A percentile compares a stretch with the other conserved stretches of the same genome.
Evolutionary conservation across 805 yeast species (phyloP).

Genomic region (Hanseniaspora singularis): DNA sequence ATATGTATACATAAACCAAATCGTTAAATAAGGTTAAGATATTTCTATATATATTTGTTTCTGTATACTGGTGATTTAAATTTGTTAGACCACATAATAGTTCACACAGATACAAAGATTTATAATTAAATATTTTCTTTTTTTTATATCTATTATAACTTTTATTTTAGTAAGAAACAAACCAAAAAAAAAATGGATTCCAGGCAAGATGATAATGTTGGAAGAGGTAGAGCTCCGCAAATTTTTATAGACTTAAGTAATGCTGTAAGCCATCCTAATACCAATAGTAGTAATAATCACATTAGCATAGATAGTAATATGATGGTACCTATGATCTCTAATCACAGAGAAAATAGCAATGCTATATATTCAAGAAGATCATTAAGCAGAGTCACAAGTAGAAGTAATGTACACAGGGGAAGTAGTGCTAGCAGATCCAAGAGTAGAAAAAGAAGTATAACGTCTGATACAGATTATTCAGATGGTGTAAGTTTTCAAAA

Average conservation of each 20-base stretch:
- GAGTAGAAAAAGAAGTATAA: not conserved
- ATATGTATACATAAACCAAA: too few species aligned
- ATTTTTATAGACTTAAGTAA: constrained; percentile 5
- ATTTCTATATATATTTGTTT: too few species aligned
- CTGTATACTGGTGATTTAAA: too few species aligned
- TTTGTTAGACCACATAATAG: too few species aligned
- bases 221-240: constrained; percentile 13
- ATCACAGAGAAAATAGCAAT: not conserved
- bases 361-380: constrained; percentile 14
- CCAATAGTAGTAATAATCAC: not conserved
- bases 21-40: too few species aligned
- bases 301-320: not conserved
- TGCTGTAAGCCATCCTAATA: not conserved
- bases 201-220: not conserved
- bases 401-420: not conserved
- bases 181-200: too few species aligned
- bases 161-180: too few species aligned
- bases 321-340: not conserved
- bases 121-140: too few species aligned
- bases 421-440: constrained; percentile 1
- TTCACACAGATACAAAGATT: too few species aligned
- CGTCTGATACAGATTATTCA: constrained; percentile 6
- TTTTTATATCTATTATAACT: too few species aligned
- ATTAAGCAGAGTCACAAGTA: constrained; percentile 11
- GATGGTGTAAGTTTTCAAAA: not conserved